Evolutionary conservation across 2,329 filamentous ascomycete genomes (phyloP).

Genomic region (Ophiostoma quercus): DNA sequence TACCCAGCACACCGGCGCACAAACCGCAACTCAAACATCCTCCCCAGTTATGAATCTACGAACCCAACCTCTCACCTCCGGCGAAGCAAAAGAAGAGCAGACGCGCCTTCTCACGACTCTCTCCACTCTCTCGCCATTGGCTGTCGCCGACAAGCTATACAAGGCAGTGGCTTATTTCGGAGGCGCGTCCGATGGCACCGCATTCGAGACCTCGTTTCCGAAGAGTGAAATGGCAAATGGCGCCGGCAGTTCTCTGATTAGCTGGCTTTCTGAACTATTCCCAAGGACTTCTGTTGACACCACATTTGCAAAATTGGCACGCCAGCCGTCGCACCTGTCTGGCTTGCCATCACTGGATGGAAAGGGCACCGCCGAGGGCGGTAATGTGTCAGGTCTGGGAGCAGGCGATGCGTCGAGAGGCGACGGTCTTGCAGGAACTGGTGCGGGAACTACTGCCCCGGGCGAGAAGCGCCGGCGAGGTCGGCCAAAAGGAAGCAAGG

Average conservation of each 20-base stretch:
- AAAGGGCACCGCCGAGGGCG: neutral
- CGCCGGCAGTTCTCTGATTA: conserved; percentile 52
- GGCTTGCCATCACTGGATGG: conserved; percentile 5
- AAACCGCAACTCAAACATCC: conserved; percentile 23
- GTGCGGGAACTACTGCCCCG: neutral
- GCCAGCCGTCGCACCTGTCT: conserved; percentile 1
- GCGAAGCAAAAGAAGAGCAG: conserved; percentile 55
- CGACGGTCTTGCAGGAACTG: neutral
- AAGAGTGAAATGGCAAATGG: conserved; percentile 53
- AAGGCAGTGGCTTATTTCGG: conserved; percentile 61
- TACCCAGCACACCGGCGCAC: neutral
- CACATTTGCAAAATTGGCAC: conserved; percentile 9
- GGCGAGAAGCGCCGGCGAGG: conserved; percentile 45
- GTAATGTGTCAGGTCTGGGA: neutral
- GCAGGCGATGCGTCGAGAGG: neutral
- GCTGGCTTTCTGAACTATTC: conserved; percentile 61
- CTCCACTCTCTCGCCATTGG: conserved; percentile 49
- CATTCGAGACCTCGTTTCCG: conserved; percentile 50
- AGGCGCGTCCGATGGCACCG: conserved; percentile 51
- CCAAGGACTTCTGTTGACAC: conserved; percentile 37
- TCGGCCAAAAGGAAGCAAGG: conserved; percentile 54
- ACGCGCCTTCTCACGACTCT: conserved; percentile 54
- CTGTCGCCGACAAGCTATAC: conserved; percentile 58
- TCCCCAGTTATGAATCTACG: neutral
- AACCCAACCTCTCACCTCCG: conserved; percentile 34